These are phyloP conservation scores for Annulohypoxylon truncatum DNA, from an alignment of 2,329 filamentous ascomycete species.

Conservation along the genomic window DNA sequence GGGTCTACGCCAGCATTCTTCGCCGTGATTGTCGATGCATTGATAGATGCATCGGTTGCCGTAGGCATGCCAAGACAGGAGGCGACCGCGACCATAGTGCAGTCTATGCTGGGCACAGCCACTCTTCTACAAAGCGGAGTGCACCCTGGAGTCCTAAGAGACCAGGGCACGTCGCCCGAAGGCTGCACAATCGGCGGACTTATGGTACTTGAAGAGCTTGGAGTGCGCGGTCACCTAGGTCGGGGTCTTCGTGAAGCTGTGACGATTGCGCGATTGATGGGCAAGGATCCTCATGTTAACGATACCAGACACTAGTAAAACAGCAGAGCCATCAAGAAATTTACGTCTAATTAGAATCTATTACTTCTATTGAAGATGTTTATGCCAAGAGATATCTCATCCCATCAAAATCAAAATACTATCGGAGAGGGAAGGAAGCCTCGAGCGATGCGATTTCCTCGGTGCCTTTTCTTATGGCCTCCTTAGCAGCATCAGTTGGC, in stretches of 20 bases:
- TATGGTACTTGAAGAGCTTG: background rate
- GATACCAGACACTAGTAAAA: background rate
- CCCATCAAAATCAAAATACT: background rate
- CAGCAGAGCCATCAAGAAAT: background rate
- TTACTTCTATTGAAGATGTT: background rate
- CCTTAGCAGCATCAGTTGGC: background rate
- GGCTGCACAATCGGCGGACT: background rate
- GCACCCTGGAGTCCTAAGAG: background rate
- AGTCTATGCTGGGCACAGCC: background rate
- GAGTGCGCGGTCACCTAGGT: background rate
- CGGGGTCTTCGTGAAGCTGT: background rate
- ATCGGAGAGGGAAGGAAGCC: background rate
- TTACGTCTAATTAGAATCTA: background rate
- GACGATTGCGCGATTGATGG: slow-evolving; percentile 1
- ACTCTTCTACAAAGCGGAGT: background rate
- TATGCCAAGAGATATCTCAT: background rate
- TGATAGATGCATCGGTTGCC: background rate
- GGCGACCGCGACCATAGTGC: background rate
- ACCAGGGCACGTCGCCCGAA: background rate
- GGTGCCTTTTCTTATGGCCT: background rate
- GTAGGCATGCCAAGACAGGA: background rate
- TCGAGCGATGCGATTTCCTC: background rate
- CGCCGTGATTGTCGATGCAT: background rate
- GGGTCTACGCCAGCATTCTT: background rate
- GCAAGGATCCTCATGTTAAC: background rate